Evolutionary conservation across 2,329 filamentous ascomycete species (phyloP).

Genomic region (Aspergillus calidoustus): DNA sequence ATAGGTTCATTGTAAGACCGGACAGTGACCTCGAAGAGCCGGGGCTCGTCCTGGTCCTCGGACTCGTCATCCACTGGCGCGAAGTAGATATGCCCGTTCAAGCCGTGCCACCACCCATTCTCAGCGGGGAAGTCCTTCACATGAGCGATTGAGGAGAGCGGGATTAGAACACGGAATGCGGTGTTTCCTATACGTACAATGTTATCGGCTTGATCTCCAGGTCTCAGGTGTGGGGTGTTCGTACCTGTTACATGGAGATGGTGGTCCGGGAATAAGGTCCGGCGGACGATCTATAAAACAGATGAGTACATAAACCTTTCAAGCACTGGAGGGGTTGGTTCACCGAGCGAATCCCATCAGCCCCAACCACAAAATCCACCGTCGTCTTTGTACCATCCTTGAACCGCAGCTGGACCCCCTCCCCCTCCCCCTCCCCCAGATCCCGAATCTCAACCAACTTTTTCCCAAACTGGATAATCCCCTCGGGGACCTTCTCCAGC

Average conservation of each 20-base stretch:
- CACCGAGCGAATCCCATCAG: conserved; percentile 11
- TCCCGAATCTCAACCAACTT: neutral
- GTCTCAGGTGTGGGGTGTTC: neutral
- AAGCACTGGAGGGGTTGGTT: neutral
- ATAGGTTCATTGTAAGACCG: conserved; percentile 2
- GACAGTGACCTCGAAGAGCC: conserved; percentile 10
- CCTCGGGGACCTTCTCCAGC: neutral
- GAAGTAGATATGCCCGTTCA: conserved; percentile 11
- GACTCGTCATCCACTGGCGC: conserved; percentile 7
- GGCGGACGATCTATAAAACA: neutral
- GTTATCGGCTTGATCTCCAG: neutral
- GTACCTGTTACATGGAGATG: conserved; percentile 4
- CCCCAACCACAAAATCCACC: conserved; percentile 7
- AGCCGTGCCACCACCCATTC: conserved; percentile 7
- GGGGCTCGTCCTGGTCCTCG: neutral
- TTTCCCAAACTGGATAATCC: conserved; percentile 5
- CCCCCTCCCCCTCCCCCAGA: neutral
- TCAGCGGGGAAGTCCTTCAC: conserved; percentile 2
- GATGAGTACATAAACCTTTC: neutral
- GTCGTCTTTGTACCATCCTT: neutral
- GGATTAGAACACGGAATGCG: conserved; percentile 8
- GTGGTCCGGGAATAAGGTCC: conserved; percentile 4
- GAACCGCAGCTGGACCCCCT: neutral
- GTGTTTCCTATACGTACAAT: neutral
- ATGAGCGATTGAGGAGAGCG: neutral